A percentile compares a stretch with the other conserved stretches of the same genome.
phyloP scores from a whole-genome alignment of 495 filamentous ascomycete species.

The Penicillium crystallinum region DNA sequence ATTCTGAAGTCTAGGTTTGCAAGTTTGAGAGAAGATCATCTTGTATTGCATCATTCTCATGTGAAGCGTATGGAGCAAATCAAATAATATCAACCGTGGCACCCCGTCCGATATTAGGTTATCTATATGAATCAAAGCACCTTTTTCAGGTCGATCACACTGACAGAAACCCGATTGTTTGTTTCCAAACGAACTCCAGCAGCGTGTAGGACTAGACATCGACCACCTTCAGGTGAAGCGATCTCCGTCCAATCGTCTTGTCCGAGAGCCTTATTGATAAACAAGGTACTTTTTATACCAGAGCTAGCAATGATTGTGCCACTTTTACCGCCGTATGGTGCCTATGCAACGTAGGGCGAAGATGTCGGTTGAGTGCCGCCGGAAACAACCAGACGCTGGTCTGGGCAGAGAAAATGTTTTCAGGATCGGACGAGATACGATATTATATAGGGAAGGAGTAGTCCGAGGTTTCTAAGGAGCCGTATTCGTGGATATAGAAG shows the following conservation, averaged over 20 bases:
- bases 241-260: constrained; percentile 52
- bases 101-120: no score
- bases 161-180: constrained; percentile 28
- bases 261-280: constrained; percentile 53
- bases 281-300: constrained; percentile 47
- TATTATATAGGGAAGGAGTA: constrained; percentile 56
- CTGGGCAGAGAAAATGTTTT: constrained; percentile 43
- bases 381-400: constrained; percentile 38
- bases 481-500: constrained; percentile 61
- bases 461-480: constrained; percentile 40
- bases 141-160: constrained; percentile 26
- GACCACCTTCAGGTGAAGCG: constrained; percentile 37
- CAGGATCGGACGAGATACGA: constrained; percentile 47
- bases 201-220: constrained; percentile 23
- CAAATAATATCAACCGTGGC: no score
- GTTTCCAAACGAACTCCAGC: constrained; percentile 23
- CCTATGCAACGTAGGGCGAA: constrained; percentile 54
- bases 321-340: constrained; percentile 46
- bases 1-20: no score
- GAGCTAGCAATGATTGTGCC: constrained; percentile 56
- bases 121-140: constrained; percentile 3
- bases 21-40: no score
- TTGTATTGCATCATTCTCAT: no score
- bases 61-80: no score
- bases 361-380: constrained; percentile 48